A percentile compares a stretch with the other conserved stretches of the same genome.
Conservation (phyloP, 1,139 yeast genomes). For the Candida gigantensis region DNA sequence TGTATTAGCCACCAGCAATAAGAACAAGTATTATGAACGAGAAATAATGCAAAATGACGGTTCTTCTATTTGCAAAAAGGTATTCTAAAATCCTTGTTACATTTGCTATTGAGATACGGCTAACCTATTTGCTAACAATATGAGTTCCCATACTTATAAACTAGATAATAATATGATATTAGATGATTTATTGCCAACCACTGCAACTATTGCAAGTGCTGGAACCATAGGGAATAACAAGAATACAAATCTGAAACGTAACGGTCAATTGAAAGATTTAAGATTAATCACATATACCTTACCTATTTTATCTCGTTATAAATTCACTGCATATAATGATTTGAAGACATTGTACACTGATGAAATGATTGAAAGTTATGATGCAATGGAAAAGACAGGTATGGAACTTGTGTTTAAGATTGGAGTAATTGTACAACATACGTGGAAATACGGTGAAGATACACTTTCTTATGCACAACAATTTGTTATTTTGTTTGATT, state of each 20-base stretch:
- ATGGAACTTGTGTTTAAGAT: conserved; percentile 1
- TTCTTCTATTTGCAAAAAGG: too few relatives aligned
- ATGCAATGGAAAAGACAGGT: conserved; percentile 2
- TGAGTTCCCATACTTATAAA: background rate
- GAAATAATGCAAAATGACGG: too few relatives aligned
- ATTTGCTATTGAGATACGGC: too few relatives aligned
- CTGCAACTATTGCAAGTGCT: too few relatives aligned
- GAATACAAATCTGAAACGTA: too few relatives aligned
- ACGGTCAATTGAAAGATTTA: background rate
- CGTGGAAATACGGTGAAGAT: conserved; percentile 8
- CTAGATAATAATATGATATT: background rate
- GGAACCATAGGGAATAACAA: too few relatives aligned
- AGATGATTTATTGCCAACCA: background rate
- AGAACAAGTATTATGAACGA: too few relatives aligned
- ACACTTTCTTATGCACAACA: conserved; percentile 7
- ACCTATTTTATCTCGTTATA: conserved; percentile 5
- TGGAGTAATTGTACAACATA: conserved; percentile 2
- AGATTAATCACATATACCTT: conserved; percentile 5
- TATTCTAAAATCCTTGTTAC: too few relatives aligned
- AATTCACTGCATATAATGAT: conserved; percentile 1
- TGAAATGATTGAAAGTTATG: conserved; percentile 2
- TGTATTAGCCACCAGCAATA: too few relatives aligned
- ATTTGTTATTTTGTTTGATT: conserved; percentile 6
- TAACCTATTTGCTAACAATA: too few relatives aligned
- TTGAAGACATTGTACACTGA: background rate